phyloP scores from a whole-genome alignment of 441 rosid species.

The Syzygium malaccense region DNA sequence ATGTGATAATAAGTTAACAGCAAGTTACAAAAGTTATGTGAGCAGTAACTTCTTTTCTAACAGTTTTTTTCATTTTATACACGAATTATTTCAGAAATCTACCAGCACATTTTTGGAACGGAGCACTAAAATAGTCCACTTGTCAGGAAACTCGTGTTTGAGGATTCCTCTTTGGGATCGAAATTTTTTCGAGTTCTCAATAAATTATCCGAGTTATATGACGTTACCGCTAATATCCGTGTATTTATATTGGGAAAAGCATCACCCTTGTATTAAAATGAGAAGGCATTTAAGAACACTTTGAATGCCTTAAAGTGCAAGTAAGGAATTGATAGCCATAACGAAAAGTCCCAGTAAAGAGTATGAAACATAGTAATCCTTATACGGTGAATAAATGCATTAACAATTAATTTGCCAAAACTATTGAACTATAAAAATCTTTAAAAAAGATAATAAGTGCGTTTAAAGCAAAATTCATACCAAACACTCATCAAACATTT shows the following conservation, averaged over 20 bases:
- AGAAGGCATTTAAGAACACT: neutral
- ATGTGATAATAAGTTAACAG: neutral
- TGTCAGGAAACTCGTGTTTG: neutral
- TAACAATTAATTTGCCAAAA: neutral
- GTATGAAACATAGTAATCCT: neutral
- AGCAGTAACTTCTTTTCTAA: neutral
- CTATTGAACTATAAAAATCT: neutral
- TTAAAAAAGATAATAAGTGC: neutral
- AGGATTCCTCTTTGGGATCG: neutral
- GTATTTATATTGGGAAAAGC: neutral
- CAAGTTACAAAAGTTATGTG: neutral
- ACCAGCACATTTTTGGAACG: neutral
- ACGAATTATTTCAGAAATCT: neutral
- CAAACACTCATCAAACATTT: neutral
- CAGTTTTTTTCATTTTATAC: too few relatives aligned
- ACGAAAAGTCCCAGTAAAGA: neutral
- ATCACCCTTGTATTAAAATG: neutral
- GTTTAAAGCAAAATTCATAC: neutral
- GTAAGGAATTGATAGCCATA: neutral
- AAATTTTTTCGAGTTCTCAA: neutral
- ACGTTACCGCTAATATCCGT: neutral
- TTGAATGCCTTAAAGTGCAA: neutral
- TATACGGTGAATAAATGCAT: neutral
- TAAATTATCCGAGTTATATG: neutral
- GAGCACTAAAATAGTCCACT: neutral